Evolutionary conservation across 2,329 filamentous ascomycete species (phyloP).

Genomic region (Cercospora sesami): DNA sequence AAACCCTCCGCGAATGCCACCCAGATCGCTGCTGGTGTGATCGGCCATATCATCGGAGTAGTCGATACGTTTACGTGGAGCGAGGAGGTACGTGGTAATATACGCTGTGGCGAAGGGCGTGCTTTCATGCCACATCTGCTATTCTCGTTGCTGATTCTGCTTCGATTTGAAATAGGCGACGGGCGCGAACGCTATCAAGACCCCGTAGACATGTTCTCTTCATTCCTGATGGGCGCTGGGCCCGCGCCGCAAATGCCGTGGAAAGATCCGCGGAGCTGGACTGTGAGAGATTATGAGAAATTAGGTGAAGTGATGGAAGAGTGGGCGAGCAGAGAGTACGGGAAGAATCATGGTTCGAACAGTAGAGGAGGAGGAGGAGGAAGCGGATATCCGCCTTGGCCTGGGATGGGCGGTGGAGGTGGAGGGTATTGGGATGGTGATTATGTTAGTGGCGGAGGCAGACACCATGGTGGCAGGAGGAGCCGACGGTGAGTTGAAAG

Average conservation of each 20-base stretch:
- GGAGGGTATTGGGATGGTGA: slow-evolving; percentile 17
- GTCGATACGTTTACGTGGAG: slow-evolving; percentile 33
- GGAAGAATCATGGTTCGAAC: slow-evolving; percentile 2
- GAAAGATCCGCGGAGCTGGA: slow-evolving; percentile 28
- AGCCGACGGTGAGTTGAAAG: not conserved
- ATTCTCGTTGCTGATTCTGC: not conserved
- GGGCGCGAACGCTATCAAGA: slow-evolving; percentile 31
- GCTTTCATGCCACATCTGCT: too few relatives aligned
- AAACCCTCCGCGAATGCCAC: slow-evolving; percentile 30
- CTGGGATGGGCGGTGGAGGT: slow-evolving; percentile 10
- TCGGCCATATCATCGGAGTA: slow-evolving; percentile 22
- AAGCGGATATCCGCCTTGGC: slow-evolving; percentile 12
- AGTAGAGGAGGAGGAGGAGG: slow-evolving; percentile 10
- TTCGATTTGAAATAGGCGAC: slow-evolving; percentile 11
- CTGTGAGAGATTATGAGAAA: slow-evolving; percentile 32
- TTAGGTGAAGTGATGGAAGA: slow-evolving; percentile 31
- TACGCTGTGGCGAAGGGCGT: too few relatives aligned
- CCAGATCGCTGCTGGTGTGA: slow-evolving; percentile 29
- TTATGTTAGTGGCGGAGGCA: not conserved
- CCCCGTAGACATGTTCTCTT: slow-evolving; percentile 29
- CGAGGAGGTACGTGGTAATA: slow-evolving; percentile 16
- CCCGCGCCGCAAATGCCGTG: slow-evolving; percentile 19
- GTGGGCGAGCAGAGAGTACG: slow-evolving; percentile 24
- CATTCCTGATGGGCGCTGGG: slow-evolving; percentile 21
- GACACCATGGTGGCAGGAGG: not conserved